A percentile compares a stretch with the other conserved stretches of the same genome.
These are phyloP conservation scores for Colletotrichum chlorophyti DNA, from an alignment of 2,329 filamentous ascomycete species.

Conservation along the genomic window DNA sequence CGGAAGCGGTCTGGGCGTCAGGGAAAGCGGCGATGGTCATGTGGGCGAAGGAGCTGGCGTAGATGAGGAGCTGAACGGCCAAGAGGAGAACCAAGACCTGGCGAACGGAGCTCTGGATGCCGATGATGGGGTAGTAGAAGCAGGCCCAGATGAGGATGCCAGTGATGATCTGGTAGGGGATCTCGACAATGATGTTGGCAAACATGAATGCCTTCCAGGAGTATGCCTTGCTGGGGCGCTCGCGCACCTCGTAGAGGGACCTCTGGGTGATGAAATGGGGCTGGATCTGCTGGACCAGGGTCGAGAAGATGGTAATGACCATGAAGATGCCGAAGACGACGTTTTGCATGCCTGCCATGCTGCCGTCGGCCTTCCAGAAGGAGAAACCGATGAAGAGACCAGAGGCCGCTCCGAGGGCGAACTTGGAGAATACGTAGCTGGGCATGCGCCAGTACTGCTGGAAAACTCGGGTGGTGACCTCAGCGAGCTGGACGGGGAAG, in stretches of 20 bases:
- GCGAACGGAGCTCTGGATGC: constrained; percentile 56
- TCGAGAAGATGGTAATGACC: constrained; percentile 76
- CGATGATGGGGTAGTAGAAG: constrained; percentile 73
- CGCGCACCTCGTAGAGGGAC: constrained; percentile 77
- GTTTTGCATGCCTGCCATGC: constrained; percentile 74
- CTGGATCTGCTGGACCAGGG: constrained; percentile 75
- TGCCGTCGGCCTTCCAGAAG: constrained; percentile 63
- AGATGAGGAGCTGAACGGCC: constrained; percentile 72
- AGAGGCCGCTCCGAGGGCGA: constrained; percentile 63
- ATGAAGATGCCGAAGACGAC: constrained; percentile 80
- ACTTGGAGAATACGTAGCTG: constrained; percentile 78
- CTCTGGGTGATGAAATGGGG: constrained; percentile 79
- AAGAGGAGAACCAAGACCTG: constrained; percentile 72
- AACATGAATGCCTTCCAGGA: constrained; percentile 78
- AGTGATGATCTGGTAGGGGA: constrained; percentile 73
- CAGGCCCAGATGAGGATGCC: constrained; percentile 68
- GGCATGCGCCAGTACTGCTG: constrained; percentile 87
- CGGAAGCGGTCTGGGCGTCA: constrained; percentile 71
- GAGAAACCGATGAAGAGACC: constrained; percentile 79
- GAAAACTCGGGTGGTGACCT: constrained; percentile 74
- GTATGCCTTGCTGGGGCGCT: constrained; percentile 77
- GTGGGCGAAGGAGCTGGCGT: constrained; percentile 74
- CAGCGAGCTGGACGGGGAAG: constrained; percentile 67
- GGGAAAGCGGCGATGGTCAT: constrained; percentile 76
- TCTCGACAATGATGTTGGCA: constrained; percentile 74